These are phyloP conservation scores for Solanum hybrid DNA, from an alignment of 305 asterid species.

Conservation along the genomic window DNA sequence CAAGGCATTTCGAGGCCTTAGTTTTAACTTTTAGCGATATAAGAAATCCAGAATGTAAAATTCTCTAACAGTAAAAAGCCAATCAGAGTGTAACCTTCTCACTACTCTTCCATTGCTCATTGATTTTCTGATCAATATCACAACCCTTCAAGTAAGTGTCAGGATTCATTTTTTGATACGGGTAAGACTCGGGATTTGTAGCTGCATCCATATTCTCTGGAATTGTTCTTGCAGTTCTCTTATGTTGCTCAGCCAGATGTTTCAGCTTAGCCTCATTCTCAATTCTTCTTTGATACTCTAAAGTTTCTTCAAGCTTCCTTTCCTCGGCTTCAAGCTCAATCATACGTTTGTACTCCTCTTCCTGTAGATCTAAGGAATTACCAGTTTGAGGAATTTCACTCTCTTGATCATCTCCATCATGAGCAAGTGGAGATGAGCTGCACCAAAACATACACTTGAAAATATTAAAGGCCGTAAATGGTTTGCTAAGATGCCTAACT, in stretches of 20 bases:
- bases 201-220: conserved; percentile 28
- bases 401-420: conserved; percentile 33
- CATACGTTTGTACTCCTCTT: conserved; percentile 57
- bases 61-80: background rate
- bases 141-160: conserved; percentile 13
- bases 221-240: conserved; percentile 16
- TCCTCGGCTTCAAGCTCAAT: conserved; percentile 95
- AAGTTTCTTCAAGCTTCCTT: conserved; percentile 93
- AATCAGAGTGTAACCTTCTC: conserved; percentile 26
- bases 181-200: conserved; percentile 13
- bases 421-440: conserved; percentile 50
- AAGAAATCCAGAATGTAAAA: background rate
- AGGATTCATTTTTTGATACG: background rate
- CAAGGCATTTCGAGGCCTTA: background rate
- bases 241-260: conserved; percentile 76
- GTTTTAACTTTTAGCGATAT: background rate
- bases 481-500: background rate
- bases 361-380: conserved; percentile 30
- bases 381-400: conserved; percentile 28
- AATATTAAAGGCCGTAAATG: background rate
- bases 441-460: conserved; percentile 15
- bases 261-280: conserved; percentile 92
- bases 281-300: conserved; percentile 86
- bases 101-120: conserved; percentile 19
- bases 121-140: conserved; percentile 30